Conservation (phyloP, 805 yeast genomes). For the Metschnikowia reukaufii region DNA sequence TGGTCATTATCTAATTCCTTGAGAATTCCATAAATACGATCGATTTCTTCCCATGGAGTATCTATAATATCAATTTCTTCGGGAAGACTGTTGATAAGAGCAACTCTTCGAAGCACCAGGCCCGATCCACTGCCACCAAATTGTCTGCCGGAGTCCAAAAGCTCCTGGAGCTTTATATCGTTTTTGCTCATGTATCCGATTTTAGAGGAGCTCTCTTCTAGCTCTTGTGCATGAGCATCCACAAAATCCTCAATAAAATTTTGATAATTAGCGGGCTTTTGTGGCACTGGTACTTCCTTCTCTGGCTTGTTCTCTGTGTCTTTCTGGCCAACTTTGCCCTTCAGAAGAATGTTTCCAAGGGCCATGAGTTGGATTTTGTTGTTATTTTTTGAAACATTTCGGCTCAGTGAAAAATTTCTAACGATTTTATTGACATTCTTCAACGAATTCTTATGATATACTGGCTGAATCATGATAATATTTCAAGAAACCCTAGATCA, state of each 20-base stretch:
- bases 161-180: constrained; percentile 36
- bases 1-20: constrained; percentile 37
- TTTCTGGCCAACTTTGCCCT: constrained; percentile 27
- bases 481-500: neutral
- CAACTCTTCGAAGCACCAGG: constrained; percentile 36
- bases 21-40: constrained; percentile 32
- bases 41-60: constrained; percentile 30
- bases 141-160: constrained; percentile 36
- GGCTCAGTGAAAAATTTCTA: constrained; percentile 4
- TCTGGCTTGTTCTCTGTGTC: neutral
- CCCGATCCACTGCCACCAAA: constrained; percentile 35
- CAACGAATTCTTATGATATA: neutral
- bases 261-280: neutral
- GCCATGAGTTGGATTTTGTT: constrained; percentile 29
- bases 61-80: constrained; percentile 36
- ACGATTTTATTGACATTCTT: neutral
- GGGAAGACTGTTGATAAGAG: constrained; percentile 32
- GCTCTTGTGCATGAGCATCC: constrained; percentile 14
- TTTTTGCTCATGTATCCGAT: constrained; percentile 39
- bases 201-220: constrained; percentile 27
- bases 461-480: neutral
- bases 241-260: constrained; percentile 11
- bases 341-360: constrained; percentile 33
- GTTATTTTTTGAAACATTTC: neutral
- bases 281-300: constrained; percentile 2